Evolutionary conservation across 805 yeast species (phyloP).

Genomic region (Yamadazyma kitorensis): DNA sequence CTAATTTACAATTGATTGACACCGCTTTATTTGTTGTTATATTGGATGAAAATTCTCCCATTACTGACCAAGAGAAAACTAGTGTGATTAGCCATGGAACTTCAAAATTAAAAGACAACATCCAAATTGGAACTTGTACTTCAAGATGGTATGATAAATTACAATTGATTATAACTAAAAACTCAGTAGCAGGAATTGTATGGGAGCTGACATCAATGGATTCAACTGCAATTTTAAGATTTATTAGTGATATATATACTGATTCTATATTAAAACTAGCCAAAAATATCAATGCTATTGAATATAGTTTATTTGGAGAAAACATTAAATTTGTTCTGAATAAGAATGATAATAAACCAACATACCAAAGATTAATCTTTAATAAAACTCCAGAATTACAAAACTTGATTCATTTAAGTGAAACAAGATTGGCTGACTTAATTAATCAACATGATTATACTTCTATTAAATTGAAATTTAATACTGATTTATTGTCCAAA

Average conservation of each 20-base stretch:
- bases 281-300: slow-evolving; percentile 54
- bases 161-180: slow-evolving; percentile 51
- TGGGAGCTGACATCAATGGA: slow-evolving; percentile 61
- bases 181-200: slow-evolving; percentile 57
- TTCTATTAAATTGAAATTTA: slow-evolving; percentile 36
- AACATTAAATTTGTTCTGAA: slow-evolving; percentile 35
- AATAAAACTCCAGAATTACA: slow-evolving; percentile 44
- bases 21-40: slow-evolving; percentile 51
- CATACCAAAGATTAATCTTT: slow-evolving; percentile 27
- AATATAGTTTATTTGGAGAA: slow-evolving; percentile 51
- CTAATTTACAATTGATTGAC: slow-evolving; percentile 40
- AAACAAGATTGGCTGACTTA: slow-evolving; percentile 56
- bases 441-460: slow-evolving; percentile 57
- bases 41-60: slow-evolving; percentile 47
- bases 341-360: slow-evolving; percentile 36
- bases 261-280: slow-evolving; percentile 57
- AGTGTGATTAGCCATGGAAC: slow-evolving; percentile 53
- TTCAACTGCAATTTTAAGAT: slow-evolving; percentile 55
- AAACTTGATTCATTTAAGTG: slow-evolving; percentile 51
- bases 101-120: slow-evolving; percentile 35
- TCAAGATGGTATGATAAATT: slow-evolving; percentile 60
- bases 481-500: slow-evolving; percentile 34
- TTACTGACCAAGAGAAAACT: slow-evolving; percentile 47
- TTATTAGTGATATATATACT: slow-evolving; percentile 56
- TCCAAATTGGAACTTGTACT: slow-evolving; percentile 57